These are phyloP conservation scores for Pyrrhoderma lamaoense DNA, from an alignment of 1,284 basidiomycete species.

Conservation along the genomic window DNA sequence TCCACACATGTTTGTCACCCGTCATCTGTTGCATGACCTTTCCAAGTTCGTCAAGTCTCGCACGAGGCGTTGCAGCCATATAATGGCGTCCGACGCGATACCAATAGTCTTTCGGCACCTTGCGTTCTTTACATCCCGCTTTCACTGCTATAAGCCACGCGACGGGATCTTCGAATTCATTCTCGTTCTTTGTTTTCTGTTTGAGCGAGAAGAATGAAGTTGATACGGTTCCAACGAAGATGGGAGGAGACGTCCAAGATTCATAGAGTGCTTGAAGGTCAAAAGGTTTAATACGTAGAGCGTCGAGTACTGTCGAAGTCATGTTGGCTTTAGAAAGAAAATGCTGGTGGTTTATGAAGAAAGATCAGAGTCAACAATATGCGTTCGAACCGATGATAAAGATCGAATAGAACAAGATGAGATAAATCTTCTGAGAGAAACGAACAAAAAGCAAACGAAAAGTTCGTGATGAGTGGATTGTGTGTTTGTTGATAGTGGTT, in stretches of 20 bases:
- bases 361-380: too few relatives aligned
- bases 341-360: too few relatives aligned
- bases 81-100: constrained; percentile 68
- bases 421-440: too few relatives aligned
- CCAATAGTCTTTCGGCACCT: constrained; percentile 70
- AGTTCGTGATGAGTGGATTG: too few relatives aligned
- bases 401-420: too few relatives aligned
- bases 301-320: constrained; percentile 44
- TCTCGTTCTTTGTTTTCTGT: constrained; percentile 36
- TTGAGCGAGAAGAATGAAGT: too few relatives aligned
- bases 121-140: constrained; percentile 55
- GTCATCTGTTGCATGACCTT: constrained; percentile 63
- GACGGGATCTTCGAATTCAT: constrained; percentile 41
- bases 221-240: constrained; percentile 43
- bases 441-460: too few relatives aligned
- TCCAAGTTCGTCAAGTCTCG: constrained; percentile 60
- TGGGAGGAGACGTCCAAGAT: constrained; percentile 55
- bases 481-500: too few relatives aligned
- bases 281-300: constrained; percentile 68
- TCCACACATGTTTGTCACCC: constrained; percentile 68
- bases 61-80: constrained; percentile 56
- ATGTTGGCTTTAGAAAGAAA: too few relatives aligned
- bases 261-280: constrained; percentile 58
- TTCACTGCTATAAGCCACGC: constrained; percentile 65
- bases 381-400: too few relatives aligned